Evolutionary conservation across 1,284 basidiomycete genomes (phyloP).

Genomic region (Ganoderma multipileum): DNA sequence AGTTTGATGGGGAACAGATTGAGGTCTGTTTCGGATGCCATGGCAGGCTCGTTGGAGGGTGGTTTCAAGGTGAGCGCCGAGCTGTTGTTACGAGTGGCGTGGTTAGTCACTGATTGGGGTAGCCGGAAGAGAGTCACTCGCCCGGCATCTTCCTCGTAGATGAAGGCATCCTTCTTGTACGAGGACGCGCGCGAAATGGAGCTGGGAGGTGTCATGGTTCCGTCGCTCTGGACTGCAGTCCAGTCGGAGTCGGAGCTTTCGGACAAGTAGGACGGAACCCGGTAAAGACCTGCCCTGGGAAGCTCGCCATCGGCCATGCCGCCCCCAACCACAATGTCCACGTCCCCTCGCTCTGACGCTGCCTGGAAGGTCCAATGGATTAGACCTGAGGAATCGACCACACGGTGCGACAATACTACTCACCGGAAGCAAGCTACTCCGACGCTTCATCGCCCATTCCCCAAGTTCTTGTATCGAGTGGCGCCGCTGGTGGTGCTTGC

Average conservation of each 20-base stretch:
- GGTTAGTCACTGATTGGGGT: background rate
- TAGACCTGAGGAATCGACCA: background rate
- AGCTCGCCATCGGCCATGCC: background rate
- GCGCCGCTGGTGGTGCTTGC: background rate
- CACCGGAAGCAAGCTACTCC: background rate
- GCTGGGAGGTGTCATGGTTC: background rate
- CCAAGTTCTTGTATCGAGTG: constrained; percentile 2
- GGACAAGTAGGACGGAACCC: background rate
- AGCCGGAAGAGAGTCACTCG: background rate
- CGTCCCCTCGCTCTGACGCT: background rate
- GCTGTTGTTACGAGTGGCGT: background rate
- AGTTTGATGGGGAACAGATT: background rate
- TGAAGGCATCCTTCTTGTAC: background rate
- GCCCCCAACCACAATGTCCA: too few relatives aligned
- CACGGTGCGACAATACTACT: background rate
- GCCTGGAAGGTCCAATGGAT: background rate
- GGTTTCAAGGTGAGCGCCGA: background rate
- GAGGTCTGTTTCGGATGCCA: background rate
- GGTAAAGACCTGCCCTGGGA: background rate
- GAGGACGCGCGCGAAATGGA: background rate
- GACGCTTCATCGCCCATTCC: background rate
- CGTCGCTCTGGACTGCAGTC: background rate
- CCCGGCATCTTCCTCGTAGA: background rate
- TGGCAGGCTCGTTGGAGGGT: background rate
- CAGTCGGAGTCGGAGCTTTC: constrained; percentile 3